phyloP scores from a whole-genome alignment of 495 filamentous ascomycete genomes.

The Neurospora sp. region DNA sequence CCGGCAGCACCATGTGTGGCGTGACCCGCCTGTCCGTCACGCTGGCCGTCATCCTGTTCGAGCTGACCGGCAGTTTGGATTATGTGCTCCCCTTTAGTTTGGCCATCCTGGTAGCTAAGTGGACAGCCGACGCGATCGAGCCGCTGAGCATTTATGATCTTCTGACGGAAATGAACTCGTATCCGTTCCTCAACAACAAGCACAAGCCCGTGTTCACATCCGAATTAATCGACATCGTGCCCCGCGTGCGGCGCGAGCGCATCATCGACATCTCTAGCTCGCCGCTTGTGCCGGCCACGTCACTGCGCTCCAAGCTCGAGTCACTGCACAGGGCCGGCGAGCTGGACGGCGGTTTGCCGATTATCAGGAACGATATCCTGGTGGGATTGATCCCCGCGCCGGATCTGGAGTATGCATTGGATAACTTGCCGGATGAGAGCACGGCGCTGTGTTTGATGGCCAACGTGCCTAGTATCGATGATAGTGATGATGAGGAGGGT shows the following conservation, averaged over 20 bases:
- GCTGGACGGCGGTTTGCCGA: slow-evolving; percentile 83
- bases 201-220: slow-evolving; percentile 79
- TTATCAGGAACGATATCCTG: slow-evolving; percentile 67
- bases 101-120: slow-evolving; percentile 86
- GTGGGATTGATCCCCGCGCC: slow-evolving; percentile 89
- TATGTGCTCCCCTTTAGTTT: slow-evolving; percentile 94
- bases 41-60: slow-evolving; percentile 89
- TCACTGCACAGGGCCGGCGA: slow-evolving; percentile 76
- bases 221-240: slow-evolving; percentile 76
- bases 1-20: slow-evolving; percentile 95
- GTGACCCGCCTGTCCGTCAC: slow-evolving; percentile 92
- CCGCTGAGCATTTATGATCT: slow-evolving; percentile 92
- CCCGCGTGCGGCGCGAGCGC: slow-evolving; percentile 58
- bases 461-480: slow-evolving; percentile 43
- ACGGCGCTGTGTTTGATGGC: slow-evolving; percentile 74
- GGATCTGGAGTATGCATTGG: slow-evolving; percentile 87
- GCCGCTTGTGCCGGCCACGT: slow-evolving; percentile 61
- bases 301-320: slow-evolving; percentile 71
- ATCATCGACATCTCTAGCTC: slow-evolving; percentile 82
- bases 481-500: slow-evolving; percentile 36
- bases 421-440: slow-evolving; percentile 66
- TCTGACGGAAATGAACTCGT: slow-evolving; percentile 92
- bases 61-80: slow-evolving; percentile 86
- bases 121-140: slow-evolving; percentile 94
- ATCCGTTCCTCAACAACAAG: slow-evolving; percentile 93